phyloP scores from a whole-genome alignment of 2,329 filamentous ascomycete species.

The Fulvia fulva region DNA sequence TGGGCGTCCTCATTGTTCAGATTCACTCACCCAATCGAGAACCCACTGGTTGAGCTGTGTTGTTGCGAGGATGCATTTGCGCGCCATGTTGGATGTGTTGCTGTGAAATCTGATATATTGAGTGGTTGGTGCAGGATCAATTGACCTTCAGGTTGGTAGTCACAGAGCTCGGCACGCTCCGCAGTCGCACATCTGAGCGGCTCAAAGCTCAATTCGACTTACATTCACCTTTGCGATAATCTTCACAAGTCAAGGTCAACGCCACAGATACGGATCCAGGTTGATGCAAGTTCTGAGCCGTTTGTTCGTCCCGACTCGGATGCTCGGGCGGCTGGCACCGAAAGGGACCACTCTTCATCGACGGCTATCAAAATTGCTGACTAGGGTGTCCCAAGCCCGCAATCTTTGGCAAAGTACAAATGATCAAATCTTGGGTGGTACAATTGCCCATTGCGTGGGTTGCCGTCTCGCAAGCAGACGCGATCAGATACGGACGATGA shows the following conservation, averaged over 20 bases:
- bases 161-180: background rate
- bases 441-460: background rate
- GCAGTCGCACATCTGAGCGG: background rate
- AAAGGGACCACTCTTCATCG: background rate
- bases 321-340: background rate
- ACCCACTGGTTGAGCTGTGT: constrained; percentile 42
- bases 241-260: background rate
- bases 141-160: background rate
- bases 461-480: background rate
- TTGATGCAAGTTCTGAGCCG: background rate
- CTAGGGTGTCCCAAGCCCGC: background rate
- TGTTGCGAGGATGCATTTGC: constrained; percentile 41
- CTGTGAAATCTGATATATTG: background rate
- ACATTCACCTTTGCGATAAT: background rate
- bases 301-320: background rate
- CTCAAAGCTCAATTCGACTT: background rate
- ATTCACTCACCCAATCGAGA: constrained; percentile 62
- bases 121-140: background rate
- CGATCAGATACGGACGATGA: background rate
- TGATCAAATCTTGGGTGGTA: background rate
- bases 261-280: background rate
- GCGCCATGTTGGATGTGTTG: constrained; percentile 23
- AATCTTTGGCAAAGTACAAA: background rate
- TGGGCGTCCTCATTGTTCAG: no score
- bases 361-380: background rate